Evolutionary conservation across 257 asterid genomes (phyloP), one percentile per base, ranked within the genome.

Genomic region (Penstemon davidsonii): DNA sequence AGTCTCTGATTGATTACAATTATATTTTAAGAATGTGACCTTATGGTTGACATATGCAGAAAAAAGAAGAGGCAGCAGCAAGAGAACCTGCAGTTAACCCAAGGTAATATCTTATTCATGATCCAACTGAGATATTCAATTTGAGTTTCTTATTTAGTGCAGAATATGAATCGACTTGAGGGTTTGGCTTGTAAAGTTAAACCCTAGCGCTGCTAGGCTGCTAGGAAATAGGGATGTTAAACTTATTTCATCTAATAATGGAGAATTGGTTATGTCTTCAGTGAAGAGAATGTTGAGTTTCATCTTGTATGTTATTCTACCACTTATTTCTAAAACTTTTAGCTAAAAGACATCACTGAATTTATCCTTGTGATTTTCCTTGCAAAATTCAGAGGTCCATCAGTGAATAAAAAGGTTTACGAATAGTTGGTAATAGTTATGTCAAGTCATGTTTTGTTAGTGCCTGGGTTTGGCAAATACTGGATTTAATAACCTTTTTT

Each of bases 41-140:
- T 41, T 70, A 13, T 64, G 69, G 68, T 73, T 73, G 47, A 60
- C 42, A 25, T 69, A 71, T 79, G 76, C 90, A 92, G 98, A 90
- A 87, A 78, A 84, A 81, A 60, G 87, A 73, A 19, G 82, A 68
- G 46, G 70, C 85, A n/a, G 61, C 78, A 39, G 75, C 80, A 61
- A 82, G 63, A 60, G 76, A 75, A 55, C 71, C 83, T 50, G 69
- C 70, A 66, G 77, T 74, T 12, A 81, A 73, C 37, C 84, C 67
- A 66, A 85, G 96, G 98, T 89, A 83, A 40, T 50, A 12, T 61
- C 46, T 53, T 59, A 59, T 37, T 56, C 47, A 47, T 53, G 15
- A 55, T 55, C 59, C 44, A 40, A 62, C 13, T 6, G 8, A 64
- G 33, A 25, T 43, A 40, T 60, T 60, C 50, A 60, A 12, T 40